Percentiles rank a stretch among this genome's conserved stretches.
phyloP scores from a whole-genome alignment of 2,329 filamentous ascomycete species.

The Leptodontidium sp. region DNA sequence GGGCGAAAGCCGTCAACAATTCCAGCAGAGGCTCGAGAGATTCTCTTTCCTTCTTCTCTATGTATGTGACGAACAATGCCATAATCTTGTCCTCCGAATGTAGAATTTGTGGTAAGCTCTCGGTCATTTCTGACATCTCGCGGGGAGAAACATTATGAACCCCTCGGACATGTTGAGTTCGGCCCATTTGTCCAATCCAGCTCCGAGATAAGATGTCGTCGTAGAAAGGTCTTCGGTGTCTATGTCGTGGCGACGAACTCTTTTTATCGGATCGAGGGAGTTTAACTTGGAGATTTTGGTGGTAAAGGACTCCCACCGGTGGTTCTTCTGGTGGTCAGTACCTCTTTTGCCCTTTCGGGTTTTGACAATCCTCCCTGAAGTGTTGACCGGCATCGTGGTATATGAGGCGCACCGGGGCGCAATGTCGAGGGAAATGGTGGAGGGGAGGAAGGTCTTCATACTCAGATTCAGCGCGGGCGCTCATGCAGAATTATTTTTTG shows the following conservation, averaged over 20 bases:
- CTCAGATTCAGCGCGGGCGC: background rate
- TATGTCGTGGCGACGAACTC: conserved; percentile 84
- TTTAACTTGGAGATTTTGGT: conserved; percentile 90
- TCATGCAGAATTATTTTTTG: conserved; percentile 23
- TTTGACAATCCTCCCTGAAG: conserved; percentile 73
- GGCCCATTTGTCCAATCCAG: conserved; percentile 84
- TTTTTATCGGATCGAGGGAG: conserved; percentile 88
- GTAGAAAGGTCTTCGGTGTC: conserved; percentile 79
- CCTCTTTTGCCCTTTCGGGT: conserved; percentile 73
- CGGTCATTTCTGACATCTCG: conserved; percentile 78
- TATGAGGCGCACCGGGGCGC: conserved; percentile 21
- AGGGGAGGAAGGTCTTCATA: background rate
- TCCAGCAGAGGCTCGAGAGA: conserved; percentile 87
- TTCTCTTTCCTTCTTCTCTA: conserved; percentile 79
- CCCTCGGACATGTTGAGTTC: conserved; percentile 88
- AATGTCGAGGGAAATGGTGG: conserved; percentile 11
- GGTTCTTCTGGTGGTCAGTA: conserved; percentile 80
- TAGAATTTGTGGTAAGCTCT: conserved; percentile 90
- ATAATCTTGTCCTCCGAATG: conserved; percentile 90
- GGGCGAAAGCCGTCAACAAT: conserved; percentile 92
- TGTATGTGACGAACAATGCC: conserved; percentile 76
- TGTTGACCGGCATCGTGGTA: conserved; percentile 65
- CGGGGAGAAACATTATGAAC: conserved; percentile 82
- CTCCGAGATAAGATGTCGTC: conserved; percentile 86
- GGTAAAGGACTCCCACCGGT: conserved; percentile 91